Percentiles rank a stretch among this genome's conserved stretches.
Evolutionary conservation across 768 basidiomycete genomes (phyloP).

Genomic region (Mycena olivaceomarginata): DNA sequence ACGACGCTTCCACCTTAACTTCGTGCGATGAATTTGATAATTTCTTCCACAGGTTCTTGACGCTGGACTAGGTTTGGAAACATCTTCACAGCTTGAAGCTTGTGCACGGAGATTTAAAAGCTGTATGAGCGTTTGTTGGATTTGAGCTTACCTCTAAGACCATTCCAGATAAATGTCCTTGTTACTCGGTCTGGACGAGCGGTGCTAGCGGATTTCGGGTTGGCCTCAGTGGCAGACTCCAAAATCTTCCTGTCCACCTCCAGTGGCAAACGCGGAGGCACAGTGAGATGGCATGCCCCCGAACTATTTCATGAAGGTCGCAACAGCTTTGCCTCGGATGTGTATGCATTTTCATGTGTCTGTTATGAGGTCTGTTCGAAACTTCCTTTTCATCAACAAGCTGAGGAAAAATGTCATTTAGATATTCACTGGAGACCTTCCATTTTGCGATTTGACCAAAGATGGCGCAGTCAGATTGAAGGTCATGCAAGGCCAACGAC

Average conservation of each 20-base stretch:
- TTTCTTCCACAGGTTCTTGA: slow-evolving; percentile 44
- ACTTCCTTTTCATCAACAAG: slow-evolving; percentile 1
- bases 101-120: slow-evolving; percentile 29
- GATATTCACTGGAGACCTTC: slow-evolving; percentile 49
- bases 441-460: slow-evolving; percentile 43
- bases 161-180: slow-evolving; percentile 49
- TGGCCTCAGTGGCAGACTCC: slow-evolving; percentile 46
- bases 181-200: slow-evolving; percentile 47
- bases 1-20: slow-evolving; percentile 14
- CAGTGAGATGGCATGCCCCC: slow-evolving; percentile 51
- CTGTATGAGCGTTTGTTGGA: slow-evolving; percentile 33
- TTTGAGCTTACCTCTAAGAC: slow-evolving; percentile 6
- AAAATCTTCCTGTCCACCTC: slow-evolving; percentile 45
- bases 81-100: slow-evolving; percentile 51
- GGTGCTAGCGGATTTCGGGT: slow-evolving; percentile 52
- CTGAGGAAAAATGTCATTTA: neutral
- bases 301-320: slow-evolving; percentile 42
- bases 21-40: neutral
- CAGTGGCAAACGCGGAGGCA: slow-evolving; percentile 41
- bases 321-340: too few relatives aligned
- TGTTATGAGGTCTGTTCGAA: neutral
- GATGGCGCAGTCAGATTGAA: slow-evolving; percentile 43
- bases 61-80: slow-evolving; percentile 48
- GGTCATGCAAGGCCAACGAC: slow-evolving; percentile 41
- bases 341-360: too few relatives aligned